These are phyloP conservation scores for Kickxella alabastrina DNA, from an alignment of 192 early-diverging fungal genomes.

Conservation along the genomic window DNA sequence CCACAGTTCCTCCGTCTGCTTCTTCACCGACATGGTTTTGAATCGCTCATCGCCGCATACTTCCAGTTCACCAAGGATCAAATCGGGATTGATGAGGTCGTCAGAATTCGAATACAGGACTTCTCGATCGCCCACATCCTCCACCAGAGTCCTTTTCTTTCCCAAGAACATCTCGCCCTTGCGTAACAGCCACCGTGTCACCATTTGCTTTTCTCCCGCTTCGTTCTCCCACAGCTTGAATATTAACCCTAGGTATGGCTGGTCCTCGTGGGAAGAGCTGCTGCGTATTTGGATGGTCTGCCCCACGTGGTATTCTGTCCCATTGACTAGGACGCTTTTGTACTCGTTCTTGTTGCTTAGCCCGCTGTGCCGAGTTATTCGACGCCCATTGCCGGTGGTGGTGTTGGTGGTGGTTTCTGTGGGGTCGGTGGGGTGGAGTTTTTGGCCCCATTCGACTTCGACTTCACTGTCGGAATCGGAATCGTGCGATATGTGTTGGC, in stretches of 20 bases:
- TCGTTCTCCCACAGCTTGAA: conserved; percentile 58
- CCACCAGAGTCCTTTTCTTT: conserved; percentile 1
- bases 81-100: conserved; percentile 42
- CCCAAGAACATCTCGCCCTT: conserved; percentile 24
- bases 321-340: conserved; percentile 45
- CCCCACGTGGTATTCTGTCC: conserved; percentile 43
- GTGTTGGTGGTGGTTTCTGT: not conserved
- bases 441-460: conserved; percentile 34
- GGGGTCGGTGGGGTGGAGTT: conserved; percentile 5
- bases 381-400: conserved; percentile 26
- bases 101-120: conserved; percentile 51
- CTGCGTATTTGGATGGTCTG: conserved; percentile 33
- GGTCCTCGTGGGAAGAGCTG: conserved; percentile 25
- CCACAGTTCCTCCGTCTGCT: not conserved
- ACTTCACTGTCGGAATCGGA: conserved; percentile 17
- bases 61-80: conserved; percentile 27
- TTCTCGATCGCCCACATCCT: conserved; percentile 24
- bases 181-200: conserved; percentile 58
- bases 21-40: not conserved
- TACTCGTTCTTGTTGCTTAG: conserved; percentile 53
- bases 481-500: conserved; percentile 12
- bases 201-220: conserved; percentile 38
- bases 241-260: conserved; percentile 54
- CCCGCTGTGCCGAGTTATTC: conserved; percentile 56
- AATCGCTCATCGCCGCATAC: conserved; percentile 16